These are phyloP conservation scores for Monilinia polystroma DNA, from an alignment of 2,329 filamentous ascomycete species.

Conservation along the genomic window DNA sequence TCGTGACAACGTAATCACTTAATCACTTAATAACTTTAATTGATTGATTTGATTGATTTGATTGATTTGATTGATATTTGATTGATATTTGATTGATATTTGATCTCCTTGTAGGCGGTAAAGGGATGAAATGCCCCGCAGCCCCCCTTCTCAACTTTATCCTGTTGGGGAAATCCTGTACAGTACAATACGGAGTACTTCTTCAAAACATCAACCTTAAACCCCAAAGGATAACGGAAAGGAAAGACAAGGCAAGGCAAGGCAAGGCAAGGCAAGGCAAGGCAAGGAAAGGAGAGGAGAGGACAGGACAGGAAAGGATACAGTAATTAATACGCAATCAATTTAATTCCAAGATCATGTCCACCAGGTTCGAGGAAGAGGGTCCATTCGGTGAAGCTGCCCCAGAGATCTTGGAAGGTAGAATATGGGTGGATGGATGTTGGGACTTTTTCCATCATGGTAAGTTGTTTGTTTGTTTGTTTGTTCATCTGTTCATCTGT, in stretches of 20 bases:
- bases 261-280: not conserved
- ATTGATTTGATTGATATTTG: not conserved
- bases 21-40: too few relatives aligned
- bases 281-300: not conserved
- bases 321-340: not conserved
- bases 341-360: conserved; percentile 22
- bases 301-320: too few relatives aligned
- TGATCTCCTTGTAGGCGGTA: conserved; percentile 12
- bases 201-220: too few relatives aligned
- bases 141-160: not conserved
- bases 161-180: too few relatives aligned
- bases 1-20: not conserved
- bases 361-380: conserved; percentile 28
- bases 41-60: too few relatives aligned
- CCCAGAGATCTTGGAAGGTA: conserved; percentile 52
- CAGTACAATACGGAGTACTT: too few relatives aligned
- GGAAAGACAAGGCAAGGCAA: too few relatives aligned
- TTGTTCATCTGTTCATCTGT: too few relatives aligned
- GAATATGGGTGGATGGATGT: conserved; percentile 98
- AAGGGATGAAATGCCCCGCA: conserved; percentile 9
- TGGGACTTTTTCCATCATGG: conserved; percentile 99
- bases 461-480: conserved; percentile 43
- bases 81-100: not conserved
- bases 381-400: conserved; percentile 37
- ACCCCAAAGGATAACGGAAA: too few relatives aligned